Conservation (phyloP, 2,329 filamentous ascomycete genomes). For the Pseudogymnoascus sp. region DNA sequence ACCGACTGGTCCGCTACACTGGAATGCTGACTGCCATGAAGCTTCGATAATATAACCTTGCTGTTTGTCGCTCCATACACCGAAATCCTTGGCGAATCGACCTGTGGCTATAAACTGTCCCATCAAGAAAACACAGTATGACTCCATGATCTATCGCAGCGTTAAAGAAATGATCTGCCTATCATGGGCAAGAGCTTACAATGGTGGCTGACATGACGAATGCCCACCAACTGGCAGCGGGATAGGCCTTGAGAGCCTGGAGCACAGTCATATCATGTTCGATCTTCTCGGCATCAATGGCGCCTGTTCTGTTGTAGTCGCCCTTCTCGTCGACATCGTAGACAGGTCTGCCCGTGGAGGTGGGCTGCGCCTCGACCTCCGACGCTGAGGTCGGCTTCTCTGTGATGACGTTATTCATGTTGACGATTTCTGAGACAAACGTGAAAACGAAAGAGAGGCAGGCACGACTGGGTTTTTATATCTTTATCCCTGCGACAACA, state of each 20-base stretch:
- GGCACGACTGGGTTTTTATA: slow-evolving; percentile 25
- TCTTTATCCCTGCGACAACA: slow-evolving; percentile 26
- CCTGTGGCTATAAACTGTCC: slow-evolving; percentile 47
- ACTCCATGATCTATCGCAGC: slow-evolving; percentile 40
- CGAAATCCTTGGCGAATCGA: slow-evolving; percentile 38
- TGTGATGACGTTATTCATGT: slow-evolving; percentile 16
- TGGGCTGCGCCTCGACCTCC: slow-evolving; percentile 15
- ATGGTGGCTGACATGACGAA: slow-evolving; percentile 48
- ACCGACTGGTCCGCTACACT: slow-evolving; percentile 46
- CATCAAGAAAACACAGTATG: slow-evolving; percentile 54
- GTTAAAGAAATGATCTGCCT: slow-evolving; percentile 12
- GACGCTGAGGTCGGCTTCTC: slow-evolving; percentile 14
- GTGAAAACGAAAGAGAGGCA: slow-evolving; percentile 24
- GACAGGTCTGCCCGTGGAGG: slow-evolving; percentile 21
- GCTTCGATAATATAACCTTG: slow-evolving; percentile 35
- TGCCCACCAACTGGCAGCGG: slow-evolving; percentile 35
- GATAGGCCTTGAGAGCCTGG: slow-evolving; percentile 42
- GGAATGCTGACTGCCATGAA: slow-evolving; percentile 50
- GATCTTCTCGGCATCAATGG: slow-evolving; percentile 14
- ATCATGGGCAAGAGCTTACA: slow-evolving; percentile 28
- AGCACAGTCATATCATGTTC: slow-evolving; percentile 43
- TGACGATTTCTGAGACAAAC: slow-evolving; percentile 19
- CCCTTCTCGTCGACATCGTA: slow-evolving; percentile 27
- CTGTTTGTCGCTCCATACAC: slow-evolving; percentile 29
- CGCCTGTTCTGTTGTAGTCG: slow-evolving; percentile 22